Percentiles rank a stretch among this genome's conserved stretches.
phyloP scores from a whole-genome alignment of 2,329 filamentous ascomycete genomes.

The Nigrograna mackinnonii region DNA sequence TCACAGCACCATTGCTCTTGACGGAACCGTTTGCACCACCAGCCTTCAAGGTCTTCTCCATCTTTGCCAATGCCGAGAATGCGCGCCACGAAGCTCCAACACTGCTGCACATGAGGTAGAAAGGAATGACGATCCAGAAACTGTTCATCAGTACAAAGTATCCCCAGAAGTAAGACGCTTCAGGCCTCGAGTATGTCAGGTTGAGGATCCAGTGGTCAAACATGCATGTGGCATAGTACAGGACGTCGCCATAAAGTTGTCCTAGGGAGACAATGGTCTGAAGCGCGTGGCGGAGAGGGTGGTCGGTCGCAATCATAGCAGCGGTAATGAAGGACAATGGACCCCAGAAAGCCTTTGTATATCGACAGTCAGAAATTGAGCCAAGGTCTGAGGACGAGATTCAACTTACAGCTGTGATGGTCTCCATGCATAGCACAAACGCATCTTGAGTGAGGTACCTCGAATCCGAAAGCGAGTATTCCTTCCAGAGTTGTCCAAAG shows the following conservation, averaged over 20 bases:
- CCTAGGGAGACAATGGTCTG: constrained; percentile 65
- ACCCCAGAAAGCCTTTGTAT: constrained; percentile 60
- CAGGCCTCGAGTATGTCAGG: constrained; percentile 62
- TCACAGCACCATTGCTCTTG: no score
- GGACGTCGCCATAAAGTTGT: constrained; percentile 65
- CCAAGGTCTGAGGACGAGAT: not conserved
- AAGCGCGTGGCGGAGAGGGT: constrained; percentile 61
- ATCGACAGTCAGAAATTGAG: not conserved
- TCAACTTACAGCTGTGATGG: constrained; percentile 72
- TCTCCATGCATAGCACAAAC: constrained; percentile 87
- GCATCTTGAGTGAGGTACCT: constrained; percentile 77
- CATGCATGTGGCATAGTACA: constrained; percentile 67
- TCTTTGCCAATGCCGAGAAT: constrained; percentile 38
- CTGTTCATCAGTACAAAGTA: constrained; percentile 70
- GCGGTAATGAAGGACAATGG: constrained; percentile 63
- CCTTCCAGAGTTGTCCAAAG: constrained; percentile 89
- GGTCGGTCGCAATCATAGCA: constrained; percentile 55
- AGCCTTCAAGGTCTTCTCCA: constrained; percentile 35
- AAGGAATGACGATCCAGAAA: constrained; percentile 67
- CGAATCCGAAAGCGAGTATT: constrained; percentile 86
- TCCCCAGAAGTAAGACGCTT: constrained; percentile 67
- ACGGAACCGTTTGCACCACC: constrained; percentile 23
- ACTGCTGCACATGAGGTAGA: constrained; percentile 37
- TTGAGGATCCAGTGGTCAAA: constrained; percentile 62
- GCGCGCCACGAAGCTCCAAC: constrained; percentile 34